Conservation (phyloP, 2,329 filamentous ascomycete genomes). For the Aspergillus thermomutatus region DNA sequence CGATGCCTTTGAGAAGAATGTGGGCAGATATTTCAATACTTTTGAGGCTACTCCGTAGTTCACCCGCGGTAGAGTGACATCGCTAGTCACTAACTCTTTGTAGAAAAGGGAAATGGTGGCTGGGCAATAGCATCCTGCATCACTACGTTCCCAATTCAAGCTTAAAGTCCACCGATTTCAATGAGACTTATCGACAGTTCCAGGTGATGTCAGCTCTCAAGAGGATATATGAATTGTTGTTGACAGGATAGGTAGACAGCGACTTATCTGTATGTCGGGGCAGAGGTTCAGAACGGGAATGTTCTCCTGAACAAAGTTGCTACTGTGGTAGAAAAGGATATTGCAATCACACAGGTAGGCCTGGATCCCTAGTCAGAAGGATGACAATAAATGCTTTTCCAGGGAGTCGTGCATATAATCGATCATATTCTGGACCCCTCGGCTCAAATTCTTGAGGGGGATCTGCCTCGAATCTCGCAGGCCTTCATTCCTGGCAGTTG, state of each 20-base stretch:
- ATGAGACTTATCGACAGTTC: background rate
- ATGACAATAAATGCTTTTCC: background rate
- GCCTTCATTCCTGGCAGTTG: conserved; percentile 4
- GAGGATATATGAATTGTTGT: background rate
- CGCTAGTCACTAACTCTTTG: background rate
- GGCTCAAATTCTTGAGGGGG: background rate
- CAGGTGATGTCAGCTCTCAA: background rate
- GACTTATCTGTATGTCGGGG: conserved; percentile 1
- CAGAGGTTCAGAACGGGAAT: background rate
- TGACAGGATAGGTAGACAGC: background rate
- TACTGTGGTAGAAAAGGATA: conserved; percentile 1
- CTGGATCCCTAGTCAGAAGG: no score
- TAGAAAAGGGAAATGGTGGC: conserved; percentile 8
- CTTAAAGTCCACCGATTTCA: background rate
- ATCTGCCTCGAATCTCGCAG: conserved; percentile 2
- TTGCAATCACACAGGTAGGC: background rate
- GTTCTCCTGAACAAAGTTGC: conserved; percentile 4
- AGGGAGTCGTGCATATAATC: conserved; percentile 3
- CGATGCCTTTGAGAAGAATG: conserved; percentile 25
- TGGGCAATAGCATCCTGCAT: conserved; percentile 1
- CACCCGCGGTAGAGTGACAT: no score
- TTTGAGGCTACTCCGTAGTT: conserved; percentile 3
- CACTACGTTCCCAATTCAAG: conserved; percentile 5
- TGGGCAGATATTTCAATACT: conserved; percentile 20
- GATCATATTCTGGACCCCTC: conserved; percentile 2